Evolutionary conservation across 2,329 filamentous ascomycete species (phyloP).

Genomic region (Fusarium sp.): DNA sequence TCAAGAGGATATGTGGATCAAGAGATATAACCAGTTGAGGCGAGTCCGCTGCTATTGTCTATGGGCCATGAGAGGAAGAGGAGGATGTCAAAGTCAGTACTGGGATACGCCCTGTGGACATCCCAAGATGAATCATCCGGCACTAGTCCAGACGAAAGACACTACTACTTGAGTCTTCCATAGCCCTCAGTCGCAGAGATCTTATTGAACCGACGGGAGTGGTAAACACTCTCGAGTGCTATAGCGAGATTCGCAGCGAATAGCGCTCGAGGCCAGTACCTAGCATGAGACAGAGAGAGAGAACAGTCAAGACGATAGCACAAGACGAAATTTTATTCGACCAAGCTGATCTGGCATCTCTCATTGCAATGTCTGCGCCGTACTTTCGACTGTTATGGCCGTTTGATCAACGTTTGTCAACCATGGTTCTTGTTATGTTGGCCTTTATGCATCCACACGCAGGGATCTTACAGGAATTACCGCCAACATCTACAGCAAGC

Average conservation of each 20-base stretch:
- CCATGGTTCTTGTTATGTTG: slow-evolving; percentile 18
- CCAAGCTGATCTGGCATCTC: slow-evolving; percentile 58
- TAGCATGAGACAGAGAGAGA: slow-evolving; percentile 64
- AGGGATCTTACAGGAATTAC: slow-evolving; percentile 24
- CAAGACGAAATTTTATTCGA: slow-evolving; percentile 64
- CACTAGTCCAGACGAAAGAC: slow-evolving; percentile 50
- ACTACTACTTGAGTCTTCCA: slow-evolving; percentile 53
- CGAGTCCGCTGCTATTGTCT: slow-evolving; percentile 34
- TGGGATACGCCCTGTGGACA: slow-evolving; percentile 47
- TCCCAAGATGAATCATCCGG: slow-evolving; percentile 46
- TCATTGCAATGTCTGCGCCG: slow-evolving; percentile 56
- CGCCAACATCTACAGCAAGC: slow-evolving; percentile 17
- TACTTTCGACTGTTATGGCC: slow-evolving; percentile 43
- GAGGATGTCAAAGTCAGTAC: slow-evolving; percentile 43
- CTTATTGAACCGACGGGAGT: slow-evolving; percentile 55
- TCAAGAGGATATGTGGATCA: slow-evolving; percentile 41
- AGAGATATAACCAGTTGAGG: slow-evolving; percentile 41
- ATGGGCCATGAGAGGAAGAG: slow-evolving; percentile 42
- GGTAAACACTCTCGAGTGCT: slow-evolving; percentile 57
- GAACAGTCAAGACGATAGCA: slow-evolving; percentile 76
- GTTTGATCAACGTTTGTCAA: slow-evolving; percentile 41
- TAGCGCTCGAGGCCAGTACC: slow-evolving; percentile 73
- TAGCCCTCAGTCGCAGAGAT: slow-evolving; percentile 62
- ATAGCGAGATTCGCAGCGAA: slow-evolving; percentile 68
- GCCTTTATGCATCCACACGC: slow-evolving; percentile 22